Base-by-base conservation (phyloP, 2,329 filamentous ascomycete species). In the Aspergillus ochraceoroseus region DNA sequence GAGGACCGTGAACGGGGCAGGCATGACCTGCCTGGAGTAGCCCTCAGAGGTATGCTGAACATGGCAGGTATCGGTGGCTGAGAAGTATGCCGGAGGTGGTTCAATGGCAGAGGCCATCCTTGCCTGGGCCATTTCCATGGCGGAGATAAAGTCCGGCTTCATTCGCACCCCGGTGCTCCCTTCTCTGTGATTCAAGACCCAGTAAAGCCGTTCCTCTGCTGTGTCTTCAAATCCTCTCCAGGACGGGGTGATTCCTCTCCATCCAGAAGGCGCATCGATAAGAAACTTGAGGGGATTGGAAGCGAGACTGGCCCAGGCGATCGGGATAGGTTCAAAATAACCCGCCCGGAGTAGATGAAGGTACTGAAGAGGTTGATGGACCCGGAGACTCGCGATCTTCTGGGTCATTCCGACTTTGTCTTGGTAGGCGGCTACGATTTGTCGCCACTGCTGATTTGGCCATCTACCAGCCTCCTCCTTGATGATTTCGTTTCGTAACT, bases 271-370 rank as follows among this genome's bases (percentile, higher is more conserved):
- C 5, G 29, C 38, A 7, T 40, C 38, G 23, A 40, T 33, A 4
- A 12, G 29, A 6, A 40, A 40, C n/a, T 40, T 40, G 9, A 40
- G 30, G 4, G 38, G 38, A 18, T 40, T 40, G 12, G 38, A 40
- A 5, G 18, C 13, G 7, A 13, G 29, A 11, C 11, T 29, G 7
- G 38, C 38, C 38, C 38, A 40, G 3, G 30, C 19, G 4, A 32
- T 13, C 1, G 38, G 38, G n/a, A 40, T 40, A 1, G 38, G 30
- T 14, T 40, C 38, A 14, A 40, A 40, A 15, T 40, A 40, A 18
- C 38, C 38, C 17, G 38, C 38, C 8, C 38, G 38, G 13, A 40
- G 38, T 7, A 40, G 30, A 5, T 33, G 38, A 2, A 40, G 30
- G 12, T 40, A 40, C 23, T 40, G 29, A 4, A 33, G n/a, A 1